Conservation (phyloP, 2,329 filamentous ascomycete genomes). For the Nemania sp. region DNA sequence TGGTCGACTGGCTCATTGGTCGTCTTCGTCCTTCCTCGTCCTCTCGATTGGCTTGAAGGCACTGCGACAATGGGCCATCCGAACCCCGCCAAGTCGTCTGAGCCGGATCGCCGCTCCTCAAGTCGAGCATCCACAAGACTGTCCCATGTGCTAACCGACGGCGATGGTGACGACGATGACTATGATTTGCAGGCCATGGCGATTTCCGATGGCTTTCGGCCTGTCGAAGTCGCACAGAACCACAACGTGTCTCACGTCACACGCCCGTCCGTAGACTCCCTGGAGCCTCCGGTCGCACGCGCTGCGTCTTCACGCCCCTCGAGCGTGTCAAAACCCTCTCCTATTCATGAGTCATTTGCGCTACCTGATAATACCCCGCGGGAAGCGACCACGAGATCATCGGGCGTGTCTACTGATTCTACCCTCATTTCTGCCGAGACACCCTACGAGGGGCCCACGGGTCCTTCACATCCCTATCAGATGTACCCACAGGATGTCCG, state of each 20-base stretch:
- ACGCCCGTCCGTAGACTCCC: constrained; percentile 30
- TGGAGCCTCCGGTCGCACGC: constrained; percentile 29
- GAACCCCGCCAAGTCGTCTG: constrained; percentile 44
- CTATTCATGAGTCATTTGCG: constrained; percentile 54
- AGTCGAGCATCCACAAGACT: constrained; percentile 48
- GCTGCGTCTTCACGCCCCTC: constrained; percentile 49
- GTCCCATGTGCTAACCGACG: constrained; percentile 35
- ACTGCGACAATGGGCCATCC: constrained; percentile 47
- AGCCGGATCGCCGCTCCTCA: constrained; percentile 50
- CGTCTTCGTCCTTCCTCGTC: constrained; percentile 16
- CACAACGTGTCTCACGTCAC: constrained; percentile 28
- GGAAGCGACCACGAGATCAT: constrained; percentile 32
- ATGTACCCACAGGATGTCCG: constrained; percentile 78
- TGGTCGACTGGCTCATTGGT: constrained; percentile 22
- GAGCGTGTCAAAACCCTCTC: constrained; percentile 60
- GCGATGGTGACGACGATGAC: constrained; percentile 48
- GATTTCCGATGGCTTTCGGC: constrained; percentile 49
- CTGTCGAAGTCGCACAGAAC: constrained; percentile 34
- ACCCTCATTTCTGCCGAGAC: constrained; percentile 55
- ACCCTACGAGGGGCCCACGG: constrained; percentile 70
- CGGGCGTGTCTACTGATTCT: constrained; percentile 45
- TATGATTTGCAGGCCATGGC: constrained; percentile 56
- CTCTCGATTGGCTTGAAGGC: not conserved
- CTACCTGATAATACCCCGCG: constrained; percentile 55
- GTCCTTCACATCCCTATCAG: constrained; percentile 81